Conservation (phyloP, 1,284 basidiomycete genomes). For the Cryptococcus sp. region DNA sequence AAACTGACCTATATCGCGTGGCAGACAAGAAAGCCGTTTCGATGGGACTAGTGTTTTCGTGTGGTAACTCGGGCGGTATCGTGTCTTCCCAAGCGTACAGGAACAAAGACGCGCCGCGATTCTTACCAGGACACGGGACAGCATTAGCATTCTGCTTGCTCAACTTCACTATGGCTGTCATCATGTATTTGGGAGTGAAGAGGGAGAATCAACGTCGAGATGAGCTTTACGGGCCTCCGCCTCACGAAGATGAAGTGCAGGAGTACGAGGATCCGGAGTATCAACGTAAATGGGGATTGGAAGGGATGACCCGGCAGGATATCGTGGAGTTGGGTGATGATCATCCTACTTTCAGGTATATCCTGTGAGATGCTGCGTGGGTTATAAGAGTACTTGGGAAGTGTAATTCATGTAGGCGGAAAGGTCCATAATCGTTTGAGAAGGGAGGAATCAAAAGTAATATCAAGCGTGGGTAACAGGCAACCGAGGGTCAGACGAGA, state of each 20-base stretch:
- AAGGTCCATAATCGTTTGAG: too few species aligned
- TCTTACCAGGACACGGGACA: slow-evolving; percentile 49
- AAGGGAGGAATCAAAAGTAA: too few species aligned
- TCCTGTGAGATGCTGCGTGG: slow-evolving; percentile 10
- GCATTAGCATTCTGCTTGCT: slow-evolving; percentile 50
- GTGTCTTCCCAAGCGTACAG: slow-evolving; percentile 54
- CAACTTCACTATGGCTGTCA: slow-evolving; percentile 43
- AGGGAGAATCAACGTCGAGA: slow-evolving; percentile 53
- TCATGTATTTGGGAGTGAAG: slow-evolving; percentile 44
- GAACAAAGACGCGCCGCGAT: slow-evolving; percentile 40
- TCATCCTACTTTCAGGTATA: slow-evolving; percentile 49
- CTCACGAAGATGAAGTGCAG: slow-evolving; percentile 65
- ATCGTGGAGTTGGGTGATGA: slow-evolving; percentile 55
- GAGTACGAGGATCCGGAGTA: slow-evolving; percentile 46
- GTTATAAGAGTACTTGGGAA: too few species aligned
- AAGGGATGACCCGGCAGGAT: slow-evolving; percentile 51
- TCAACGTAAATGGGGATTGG: slow-evolving; percentile 49
- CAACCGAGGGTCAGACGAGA: too few species aligned
- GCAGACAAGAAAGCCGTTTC: slow-evolving; percentile 50
- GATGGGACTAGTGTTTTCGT: slow-evolving; percentile 57
- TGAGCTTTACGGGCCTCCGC: slow-evolving; percentile 44
- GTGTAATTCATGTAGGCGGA: too few species aligned
- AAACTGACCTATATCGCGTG: neutral
- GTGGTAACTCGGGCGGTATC: slow-evolving; percentile 57
- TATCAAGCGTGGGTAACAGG: too few species aligned